phyloP scores from a whole-genome alignment of 768 basidiomycete species.

The Tulasnella sp. region DNA sequence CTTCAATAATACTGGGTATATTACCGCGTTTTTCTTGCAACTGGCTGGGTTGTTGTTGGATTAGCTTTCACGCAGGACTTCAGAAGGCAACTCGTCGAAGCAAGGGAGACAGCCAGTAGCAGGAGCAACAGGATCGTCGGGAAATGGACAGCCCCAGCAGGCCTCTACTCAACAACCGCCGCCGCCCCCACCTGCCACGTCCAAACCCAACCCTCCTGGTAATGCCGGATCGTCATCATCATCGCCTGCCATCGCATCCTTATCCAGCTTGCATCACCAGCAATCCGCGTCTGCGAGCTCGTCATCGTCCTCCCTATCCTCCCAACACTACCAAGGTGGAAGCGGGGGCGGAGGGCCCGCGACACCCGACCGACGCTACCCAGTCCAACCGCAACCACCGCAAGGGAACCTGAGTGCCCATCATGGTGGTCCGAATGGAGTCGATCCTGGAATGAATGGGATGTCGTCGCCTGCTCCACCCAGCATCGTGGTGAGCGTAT shows the following conservation, averaged over 20 bases:
- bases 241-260: slow-evolving; percentile 29
- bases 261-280: slow-evolving; percentile 31
- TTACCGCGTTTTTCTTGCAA: not conserved
- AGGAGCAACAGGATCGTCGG: slow-evolving; percentile 26
- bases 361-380: slow-evolving; percentile 52
- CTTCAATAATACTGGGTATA: not conserved
- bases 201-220: slow-evolving; percentile 48
- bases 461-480: slow-evolving; percentile 45
- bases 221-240: slow-evolving; percentile 32
- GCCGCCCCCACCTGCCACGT: slow-evolving; percentile 52
- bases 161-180: slow-evolving; percentile 35
- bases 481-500: slow-evolving; percentile 74
- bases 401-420: not conserved
- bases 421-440: not conserved
- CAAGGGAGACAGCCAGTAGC: slow-evolving; percentile 51
- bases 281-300: slow-evolving; percentile 30
- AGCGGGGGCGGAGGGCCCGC: slow-evolving; percentile 22
- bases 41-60: not conserved
- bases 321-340: slow-evolving; percentile 20
- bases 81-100: slow-evolving; percentile 57
- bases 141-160: slow-evolving; percentile 27
- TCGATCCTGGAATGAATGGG: not conserved
- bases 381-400: slow-evolving; percentile 29
- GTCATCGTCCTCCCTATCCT: slow-evolving; percentile 23
- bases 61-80: slow-evolving; percentile 36